These are phyloP conservation scores for Phytophthora capsici DNA, from an alignment of 352 stramenopile genomes.

Conservation along the genomic window DNA sequence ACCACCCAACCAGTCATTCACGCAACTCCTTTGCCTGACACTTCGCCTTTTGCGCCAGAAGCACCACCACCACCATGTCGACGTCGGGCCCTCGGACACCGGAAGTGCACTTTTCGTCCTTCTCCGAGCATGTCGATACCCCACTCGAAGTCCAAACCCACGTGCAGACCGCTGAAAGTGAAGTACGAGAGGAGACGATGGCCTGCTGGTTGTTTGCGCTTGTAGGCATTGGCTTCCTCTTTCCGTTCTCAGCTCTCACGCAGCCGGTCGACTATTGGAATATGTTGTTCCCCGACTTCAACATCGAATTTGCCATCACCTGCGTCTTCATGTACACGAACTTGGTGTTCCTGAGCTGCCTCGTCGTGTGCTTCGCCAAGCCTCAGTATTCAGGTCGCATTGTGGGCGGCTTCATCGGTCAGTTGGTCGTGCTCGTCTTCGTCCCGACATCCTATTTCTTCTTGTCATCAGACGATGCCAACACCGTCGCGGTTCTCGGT, in stretches of 20 bases:
- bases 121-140: slow-evolving; percentile 32
- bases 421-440: slow-evolving; percentile 74
- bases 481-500: slow-evolving; percentile 63
- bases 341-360: slow-evolving; percentile 57
- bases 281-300: slow-evolving; percentile 83
- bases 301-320: slow-evolving; percentile 89
- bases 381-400: slow-evolving; percentile 74
- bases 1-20: slow-evolving; percentile 13
- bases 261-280: slow-evolving; percentile 90
- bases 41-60: slow-evolving; percentile 14
- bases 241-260: slow-evolving; percentile 86
- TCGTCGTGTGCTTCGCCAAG: slow-evolving; percentile 62
- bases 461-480: slow-evolving; percentile 59
- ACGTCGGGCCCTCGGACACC: slow-evolving; percentile 49
- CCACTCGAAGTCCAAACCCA: slow-evolving; percentile 28
- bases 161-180: slow-evolving; percentile 23
- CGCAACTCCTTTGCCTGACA: background rate
- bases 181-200: slow-evolving; percentile 50
- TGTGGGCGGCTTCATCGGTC: slow-evolving; percentile 74
- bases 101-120: slow-evolving; percentile 29
- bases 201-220: slow-evolving; percentile 70
- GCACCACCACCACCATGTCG: slow-evolving; percentile 39
- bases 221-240: slow-evolving; percentile 80
- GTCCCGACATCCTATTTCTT: slow-evolving; percentile 80
- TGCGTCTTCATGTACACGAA: slow-evolving; percentile 87